Base-by-base conservation (phyloP, 108 stramenopile species). In the Nitzschia palea region DNA sequence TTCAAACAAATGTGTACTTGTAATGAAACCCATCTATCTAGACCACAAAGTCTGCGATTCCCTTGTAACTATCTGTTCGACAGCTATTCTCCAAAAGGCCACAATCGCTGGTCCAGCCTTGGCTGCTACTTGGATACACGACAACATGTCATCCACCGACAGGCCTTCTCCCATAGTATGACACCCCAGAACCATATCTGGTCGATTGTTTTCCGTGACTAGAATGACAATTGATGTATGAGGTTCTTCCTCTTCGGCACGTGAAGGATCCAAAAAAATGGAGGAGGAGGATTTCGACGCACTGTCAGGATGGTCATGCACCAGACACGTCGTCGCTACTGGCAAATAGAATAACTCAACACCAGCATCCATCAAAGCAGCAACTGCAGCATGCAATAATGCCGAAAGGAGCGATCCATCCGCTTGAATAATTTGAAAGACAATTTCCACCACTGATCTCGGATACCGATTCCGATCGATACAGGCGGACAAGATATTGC, bases 311-410 rank as follows among this genome's bases (percentile, higher is more conserved):
- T 40, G 30, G 42, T 58, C 29, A 23, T 65, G 31, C 0, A 87
- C 68, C 36, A 85, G 68, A 71, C 87, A 93, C 8, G 89, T 91
- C 25, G 84, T 73, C 4, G 89, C 89, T 18, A 92, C 78, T 12
- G 94, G 91, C n/a, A 95, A 30, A 36, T 77, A 77, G 10, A 77
- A 76, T 81, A 95, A 81, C 9, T 83, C 86, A 31, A 95, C 72
- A 2, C 87, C 87, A 9, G 94, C 94, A 74, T 95, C 90, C 85
- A 95, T 81, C 58, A 95, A 60, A 8, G 94, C 94, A 55, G 89
- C 65, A 3, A 88, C 84, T 4, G 91, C 80, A 26, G 87, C 91
- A 73, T 95, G 90, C 23, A 90, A 56, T 18, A 85, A 70, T 18
- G 68, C 76, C 0, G 79, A 79, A 17, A 90, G 45, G 1, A 88